These are phyloP conservation scores for Vitis riparia DNA, from an alignment of 164 flowering plant genomes.

Conservation along the genomic window DNA sequence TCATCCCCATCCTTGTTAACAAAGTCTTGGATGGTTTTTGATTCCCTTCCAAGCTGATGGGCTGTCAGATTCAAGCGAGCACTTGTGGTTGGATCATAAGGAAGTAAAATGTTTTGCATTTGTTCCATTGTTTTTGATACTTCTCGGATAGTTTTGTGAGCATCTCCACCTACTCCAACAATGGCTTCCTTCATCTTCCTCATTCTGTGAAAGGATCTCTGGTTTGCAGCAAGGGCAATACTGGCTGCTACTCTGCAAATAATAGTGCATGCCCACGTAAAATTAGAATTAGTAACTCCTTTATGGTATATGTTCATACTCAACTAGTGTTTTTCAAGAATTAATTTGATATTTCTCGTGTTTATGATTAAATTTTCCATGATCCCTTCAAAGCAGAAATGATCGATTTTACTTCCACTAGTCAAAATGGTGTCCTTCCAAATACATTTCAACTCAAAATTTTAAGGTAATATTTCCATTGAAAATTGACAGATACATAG, in stretches of 20 bases:
- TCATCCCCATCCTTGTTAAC: constrained; percentile 24
- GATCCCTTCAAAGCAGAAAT: too few relatives aligned
- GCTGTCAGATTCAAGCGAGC: constrained; percentile 24
- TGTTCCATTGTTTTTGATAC: constrained; percentile 26
- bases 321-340: too few relatives aligned
- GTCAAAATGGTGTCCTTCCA: too few relatives aligned
- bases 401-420: too few relatives aligned
- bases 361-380: too few relatives aligned
- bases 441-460: too few relatives aligned
- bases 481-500: too few relatives aligned
- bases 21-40: constrained; percentile 24
- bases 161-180: constrained; percentile 26
- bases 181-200: constrained; percentile 33
- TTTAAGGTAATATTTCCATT: too few relatives aligned
- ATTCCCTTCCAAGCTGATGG: constrained; percentile 31
- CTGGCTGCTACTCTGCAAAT: constrained; percentile 34
- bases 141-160: constrained; percentile 22
- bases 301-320: too few relatives aligned
- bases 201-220: constrained; percentile 18
- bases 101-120: constrained; percentile 34
- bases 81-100: constrained; percentile 31
- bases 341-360: too few relatives aligned
- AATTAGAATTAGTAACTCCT: too few relatives aligned
- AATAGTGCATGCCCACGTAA: too few relatives aligned
- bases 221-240: constrained; percentile 33